Conservation (phyloP, 306 rosid species). For the Medicago ruthenica region DNA sequence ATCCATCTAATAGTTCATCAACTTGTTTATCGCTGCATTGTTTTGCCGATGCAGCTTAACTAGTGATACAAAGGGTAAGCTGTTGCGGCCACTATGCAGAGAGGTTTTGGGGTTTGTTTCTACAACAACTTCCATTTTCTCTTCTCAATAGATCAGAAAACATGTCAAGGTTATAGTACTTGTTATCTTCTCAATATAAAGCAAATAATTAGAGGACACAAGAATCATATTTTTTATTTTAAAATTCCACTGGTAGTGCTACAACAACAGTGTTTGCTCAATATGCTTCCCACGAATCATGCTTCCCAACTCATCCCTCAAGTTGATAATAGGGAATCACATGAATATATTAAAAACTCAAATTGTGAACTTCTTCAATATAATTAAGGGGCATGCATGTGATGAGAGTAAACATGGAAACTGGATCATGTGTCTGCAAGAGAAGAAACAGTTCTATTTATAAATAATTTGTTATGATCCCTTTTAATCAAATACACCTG, state of each 20-base stretch:
- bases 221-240: slow-evolving; percentile 19
- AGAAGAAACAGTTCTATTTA: neutral
- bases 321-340: neutral
- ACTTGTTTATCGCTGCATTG: too few species aligned
- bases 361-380: neutral
- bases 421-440: slow-evolving; percentile 11
- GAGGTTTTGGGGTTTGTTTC: neutral
- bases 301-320: neutral
- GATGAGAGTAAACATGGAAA: slow-evolving; percentile 20
- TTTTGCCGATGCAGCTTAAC: neutral
- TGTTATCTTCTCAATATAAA: slow-evolving; percentile 28
- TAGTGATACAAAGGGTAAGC: neutral
- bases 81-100: neutral
- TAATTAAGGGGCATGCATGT: neutral
- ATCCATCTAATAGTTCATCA: too few species aligned
- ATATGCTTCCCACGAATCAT: slow-evolving; percentile 36
- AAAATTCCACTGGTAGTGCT: slow-evolving; percentile 1
- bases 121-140: neutral
- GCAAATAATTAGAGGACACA: slow-evolving; percentile 32
- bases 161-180: neutral
- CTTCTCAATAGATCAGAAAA: neutral
- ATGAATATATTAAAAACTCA: neutral
- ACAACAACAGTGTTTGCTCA: too few species aligned
- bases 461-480: neutral
- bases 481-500: neutral